Evolutionary conservation across 2,329 filamentous ascomycete genomes (phyloP).

Genomic region (Tolypocladium paradoxum): DNA sequence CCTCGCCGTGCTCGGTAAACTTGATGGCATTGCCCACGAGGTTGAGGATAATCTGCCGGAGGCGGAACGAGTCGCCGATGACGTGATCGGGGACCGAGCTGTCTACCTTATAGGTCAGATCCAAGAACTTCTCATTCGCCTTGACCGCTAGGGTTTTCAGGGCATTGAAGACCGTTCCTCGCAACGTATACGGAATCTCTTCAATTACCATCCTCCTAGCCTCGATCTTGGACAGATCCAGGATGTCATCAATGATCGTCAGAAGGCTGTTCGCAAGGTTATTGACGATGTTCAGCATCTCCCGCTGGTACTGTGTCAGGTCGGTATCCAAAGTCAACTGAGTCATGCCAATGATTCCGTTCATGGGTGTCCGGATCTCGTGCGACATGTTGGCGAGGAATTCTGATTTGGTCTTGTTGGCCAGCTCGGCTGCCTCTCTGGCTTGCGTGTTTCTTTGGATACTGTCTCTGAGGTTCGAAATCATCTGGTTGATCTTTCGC

Average conservation of each 20-base stretch:
- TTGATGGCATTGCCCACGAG: conserved; percentile 98
- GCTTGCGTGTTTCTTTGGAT: conserved; percentile 95
- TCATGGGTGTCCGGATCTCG: conserved; percentile 95
- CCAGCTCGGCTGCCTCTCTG: conserved; percentile 88
- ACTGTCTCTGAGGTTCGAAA: conserved; percentile 87
- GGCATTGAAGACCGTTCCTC: conserved; percentile 92
- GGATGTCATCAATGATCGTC: conserved; percentile 86
- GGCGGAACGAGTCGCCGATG: conserved; percentile 89
- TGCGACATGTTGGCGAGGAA: conserved; percentile 99
- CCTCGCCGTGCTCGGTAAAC: conserved; percentile 93
- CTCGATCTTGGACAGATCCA: conserved; percentile 74
- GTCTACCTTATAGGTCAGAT: conserved; percentile 87
- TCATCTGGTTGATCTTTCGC: conserved; percentile 99
- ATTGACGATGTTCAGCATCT: conserved; percentile 98
- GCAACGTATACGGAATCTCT: conserved; percentile 89
- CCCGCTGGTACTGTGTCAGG: conserved; percentile 85
- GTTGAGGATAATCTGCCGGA: conserved; percentile 94
- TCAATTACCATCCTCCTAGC: conserved; percentile 97
- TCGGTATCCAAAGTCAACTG: conserved; percentile 92
- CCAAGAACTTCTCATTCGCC: conserved; percentile 89
- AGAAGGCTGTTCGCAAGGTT: conserved; percentile 91
- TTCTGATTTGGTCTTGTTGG: conserved; percentile 96
- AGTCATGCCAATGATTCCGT: conserved; percentile 97
- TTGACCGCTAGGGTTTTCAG: conserved; percentile 95
- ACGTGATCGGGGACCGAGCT: conserved; percentile 91